Evolutionary conservation across 768 basidiomycete genomes (phyloP), one percentile per base, ranked within the genome.

Genomic region (Leccinum uliginosum): DNA sequence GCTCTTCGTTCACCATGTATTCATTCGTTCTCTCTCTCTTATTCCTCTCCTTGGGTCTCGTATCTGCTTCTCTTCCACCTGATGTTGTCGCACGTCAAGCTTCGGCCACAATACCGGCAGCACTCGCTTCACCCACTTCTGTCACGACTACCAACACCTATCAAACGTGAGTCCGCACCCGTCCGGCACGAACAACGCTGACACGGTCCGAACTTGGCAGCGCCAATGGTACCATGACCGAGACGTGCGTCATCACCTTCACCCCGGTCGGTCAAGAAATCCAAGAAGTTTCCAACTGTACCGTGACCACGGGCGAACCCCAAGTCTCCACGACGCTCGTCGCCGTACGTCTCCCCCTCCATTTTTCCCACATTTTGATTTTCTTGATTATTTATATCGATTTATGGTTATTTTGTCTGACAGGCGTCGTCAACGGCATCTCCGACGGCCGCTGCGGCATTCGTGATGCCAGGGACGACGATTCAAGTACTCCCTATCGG

Each of bases 401-500:
- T 10, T 38, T 6, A 14, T 10, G 14, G 4, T 32, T 2, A 32
- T 30, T 19, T 17, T 19, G 11, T 6, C n/a, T n/a, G n/a, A n/a
- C 19, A 63, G 61, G 50, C 57, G 12, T 67, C 78, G 43, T 53
- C 76, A 9, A 56, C 67, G 10, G 57, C 72, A 5, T 61, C 71
- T 29, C 62, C 75, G 24, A 59, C 59, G 24, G 61, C 64, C 3
- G 62, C 65, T 9, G 70, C 74, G 3, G 69, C 78, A 4, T 89
- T 90, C 70, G 63, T 73, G 29, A 73, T 91, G 35, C 91, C 91
- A 11, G 91, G 91, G 21, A 87, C 83, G 73, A 77, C 79, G 55
- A 63, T 93, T 17, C 80, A 83, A 43, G 91, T 93, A 4, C 77
- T 92, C 32, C 91, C 91, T 0, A 84, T 93, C 60, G 91, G 91